A percentile compares a stretch with the other conserved stretches of the same genome.
Conservation (phyloP, 2,329 filamentous ascomycete species). For the Fusarium pseudoanthophilum region DNA sequence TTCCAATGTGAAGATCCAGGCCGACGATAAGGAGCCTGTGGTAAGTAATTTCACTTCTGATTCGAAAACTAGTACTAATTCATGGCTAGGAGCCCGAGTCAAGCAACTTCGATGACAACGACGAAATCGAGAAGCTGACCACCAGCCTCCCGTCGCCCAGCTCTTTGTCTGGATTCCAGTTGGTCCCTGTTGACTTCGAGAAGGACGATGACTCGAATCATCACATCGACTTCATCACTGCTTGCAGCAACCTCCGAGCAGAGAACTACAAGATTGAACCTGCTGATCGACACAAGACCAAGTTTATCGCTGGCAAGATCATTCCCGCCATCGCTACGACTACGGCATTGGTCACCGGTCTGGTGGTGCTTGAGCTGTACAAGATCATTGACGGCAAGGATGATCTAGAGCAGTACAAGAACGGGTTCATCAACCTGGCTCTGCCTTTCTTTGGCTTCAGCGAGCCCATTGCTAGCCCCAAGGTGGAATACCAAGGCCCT, state of each 20-base stretch:
- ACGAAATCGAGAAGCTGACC: constrained; percentile 79
- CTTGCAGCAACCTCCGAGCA: constrained; percentile 93
- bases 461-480: constrained; percentile 93
- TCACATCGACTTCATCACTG: constrained; percentile 99
- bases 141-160: constrained; percentile 80
- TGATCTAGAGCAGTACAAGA: constrained; percentile 99
- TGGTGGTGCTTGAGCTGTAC: constrained; percentile 93
- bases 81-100: constrained; percentile 79
- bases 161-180: constrained; percentile 85
- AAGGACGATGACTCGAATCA: constrained; percentile 98
- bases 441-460: constrained; percentile 98
- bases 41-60: constrained; percentile 55
- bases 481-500: constrained; percentile 86
- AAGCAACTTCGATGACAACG: constrained; percentile 74
- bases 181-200: constrained; percentile 94
- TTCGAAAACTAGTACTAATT: constrained; percentile 15
- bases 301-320: constrained; percentile 99
- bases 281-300: constrained; percentile 96
- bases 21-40: constrained; percentile 89
- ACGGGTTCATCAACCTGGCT: constrained; percentile 96
- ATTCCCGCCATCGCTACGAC: constrained; percentile 98
- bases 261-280: constrained; percentile 97
- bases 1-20: constrained; percentile 94
- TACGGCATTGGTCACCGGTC: constrained; percentile 91
- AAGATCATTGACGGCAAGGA: constrained; percentile 96